Base-by-base conservation (phyloP, 1,284 basidiomycete species). In the Sanguinoderma infundibulare region DNA sequence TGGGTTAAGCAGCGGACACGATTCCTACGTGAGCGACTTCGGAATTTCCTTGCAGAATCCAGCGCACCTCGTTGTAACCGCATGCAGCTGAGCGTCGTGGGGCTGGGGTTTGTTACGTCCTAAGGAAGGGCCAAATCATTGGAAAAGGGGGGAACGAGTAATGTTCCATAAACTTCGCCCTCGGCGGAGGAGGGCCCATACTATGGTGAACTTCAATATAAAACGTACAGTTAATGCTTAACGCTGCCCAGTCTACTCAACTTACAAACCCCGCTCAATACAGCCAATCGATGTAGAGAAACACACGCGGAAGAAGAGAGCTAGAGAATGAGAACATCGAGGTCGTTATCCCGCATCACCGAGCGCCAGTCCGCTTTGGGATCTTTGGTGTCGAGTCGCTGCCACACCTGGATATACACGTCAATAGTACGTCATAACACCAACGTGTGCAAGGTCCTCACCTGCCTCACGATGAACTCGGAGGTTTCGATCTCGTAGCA, bases 401-500 rank as follows among this genome's bases (percentile, higher is more conserved):
- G 75, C 76, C 75, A 80, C 53, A 78, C 77, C 74, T 75, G 66
- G 10, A 49, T 26, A 32, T 57, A 62, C 64, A 50, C 60, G 67
- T 62, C 63, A 63, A 35, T 46, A 20, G 61, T 64, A 69, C 69
- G 70, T 68, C 66, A 70, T 68, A 63, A 55, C 54, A 62, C 62
- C 42, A 38, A 53, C 40, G 52, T 46, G 65, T 68, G 64, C 59
- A 65, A 53, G 53, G 62, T 57, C 68, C 80, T 75, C 53, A 79
- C 77, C 72, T 82, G 77, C 34, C 73, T 70, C 42, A 81, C 78
- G 64, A 83, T 79, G 60, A 77, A 67, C 47, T 77, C 75, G 38
- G 79, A 76, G n/a, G 82, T 82, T 63, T 83, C 79, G 61, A 83
- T 79, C 67, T 85, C 82, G 71, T 81, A 82, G 71, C 78, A 81